Evolutionary conservation across 345 rosid species (phyloP).

Genomic region (Lepidium didymum): DNA sequence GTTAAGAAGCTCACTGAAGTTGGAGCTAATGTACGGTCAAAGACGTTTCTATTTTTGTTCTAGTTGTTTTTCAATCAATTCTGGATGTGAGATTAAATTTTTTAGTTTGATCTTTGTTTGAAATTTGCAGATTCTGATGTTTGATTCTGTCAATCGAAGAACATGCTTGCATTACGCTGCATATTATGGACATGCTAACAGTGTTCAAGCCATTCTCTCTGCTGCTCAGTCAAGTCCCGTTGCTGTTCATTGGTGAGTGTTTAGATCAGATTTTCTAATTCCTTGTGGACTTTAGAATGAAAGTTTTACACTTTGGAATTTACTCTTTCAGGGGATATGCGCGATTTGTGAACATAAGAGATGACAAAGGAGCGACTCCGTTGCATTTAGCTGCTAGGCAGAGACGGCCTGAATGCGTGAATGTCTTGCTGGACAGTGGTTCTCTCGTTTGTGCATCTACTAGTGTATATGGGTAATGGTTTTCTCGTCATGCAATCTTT

Average conservation of each 20-base stretch:
- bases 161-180: conserved; percentile 97
- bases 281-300: not conserved
- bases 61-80: not conserved
- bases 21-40: conserved; percentile 80
- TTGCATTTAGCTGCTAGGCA: conserved; percentile 93
- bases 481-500: not conserved
- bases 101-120: not conserved
- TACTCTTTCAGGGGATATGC: conserved; percentile 70
- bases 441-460: conserved; percentile 96
- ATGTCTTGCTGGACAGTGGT: conserved; percentile 71
- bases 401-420: conserved; percentile 79
- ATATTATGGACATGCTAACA: conserved; percentile 73
- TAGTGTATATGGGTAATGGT: conserved; percentile 74
- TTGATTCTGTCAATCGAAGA: conserved; percentile 82
- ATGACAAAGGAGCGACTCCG: conserved; percentile 87
- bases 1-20: conserved; percentile 81
- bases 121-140: conserved; percentile 67
- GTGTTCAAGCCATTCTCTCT: conserved; percentile 74
- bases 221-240: conserved; percentile 78
- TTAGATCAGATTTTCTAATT: not conserved
- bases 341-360: conserved; percentile 89
- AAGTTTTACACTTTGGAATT: not conserved
- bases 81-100: not conserved
- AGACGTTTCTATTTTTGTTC: not conserved
- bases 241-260: conserved; percentile 66